Evolutionary conservation across 768 basidiomycete species (phyloP).

Genomic region (Gymnopilus junonius): DNA sequence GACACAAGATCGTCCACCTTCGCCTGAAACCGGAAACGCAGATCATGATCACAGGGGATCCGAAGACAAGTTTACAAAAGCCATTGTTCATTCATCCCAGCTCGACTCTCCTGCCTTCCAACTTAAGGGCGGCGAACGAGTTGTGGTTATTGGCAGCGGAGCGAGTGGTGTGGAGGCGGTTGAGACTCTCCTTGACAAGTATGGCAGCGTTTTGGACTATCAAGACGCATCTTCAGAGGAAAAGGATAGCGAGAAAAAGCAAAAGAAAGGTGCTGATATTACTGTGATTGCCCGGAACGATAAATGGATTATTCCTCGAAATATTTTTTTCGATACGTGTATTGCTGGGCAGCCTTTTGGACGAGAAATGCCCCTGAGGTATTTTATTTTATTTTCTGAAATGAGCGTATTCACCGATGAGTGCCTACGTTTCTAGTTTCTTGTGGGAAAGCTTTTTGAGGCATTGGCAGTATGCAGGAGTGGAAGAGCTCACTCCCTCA

Average conservation of each 20-base stretch:
- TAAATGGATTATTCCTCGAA: slow-evolving; percentile 54
- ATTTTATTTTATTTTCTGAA: background rate
- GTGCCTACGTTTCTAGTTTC: slow-evolving; percentile 33
- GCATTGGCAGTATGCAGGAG: slow-evolving; percentile 47
- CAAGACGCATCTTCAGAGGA: background rate
- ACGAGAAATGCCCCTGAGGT: slow-evolving; percentile 53
- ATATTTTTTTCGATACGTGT: slow-evolving; percentile 50
- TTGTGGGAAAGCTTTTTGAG: slow-evolving; percentile 50
- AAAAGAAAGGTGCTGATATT: slow-evolving; percentile 33
- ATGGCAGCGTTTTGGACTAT: slow-evolving; percentile 22
- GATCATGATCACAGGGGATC: background rate
- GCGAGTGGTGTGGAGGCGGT: slow-evolving; percentile 45
- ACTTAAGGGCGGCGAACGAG: slow-evolving; percentile 38
- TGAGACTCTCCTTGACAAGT: slow-evolving; percentile 32
- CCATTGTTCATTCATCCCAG: slow-evolving; percentile 51
- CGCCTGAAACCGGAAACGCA: background rate
- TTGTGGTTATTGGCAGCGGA: slow-evolving; percentile 54
- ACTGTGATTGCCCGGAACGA: slow-evolving; percentile 49
- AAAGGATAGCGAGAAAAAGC: too few relatives aligned
- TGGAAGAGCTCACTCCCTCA: slow-evolving; percentile 46
- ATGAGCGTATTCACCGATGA: background rate
- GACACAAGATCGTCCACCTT: slow-evolving; percentile 2
- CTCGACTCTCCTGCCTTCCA: slow-evolving; percentile 40
- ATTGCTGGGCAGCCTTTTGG: slow-evolving; percentile 58
- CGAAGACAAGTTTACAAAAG: slow-evolving; percentile 36